Conservation (phyloP, 164 flowering plant genomes). For the Vitis vinifera region ASM3070453v1 NC_081810.1:9380001-9380500, state of each 20-base stretch:
- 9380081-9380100: slow-evolving; percentile 12
- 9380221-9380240: not conserved
- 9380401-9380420: no score
- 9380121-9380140: slow-evolving; percentile 33
- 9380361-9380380: slow-evolving; percentile 31
- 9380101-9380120: slow-evolving; percentile 28
- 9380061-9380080: slow-evolving; percentile 34
- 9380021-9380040: slow-evolving; percentile 8
- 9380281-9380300: slow-evolving; percentile 34
- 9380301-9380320: slow-evolving; percentile 33
- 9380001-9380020: not conserved
- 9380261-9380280: slow-evolving; percentile 45
- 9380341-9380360: slow-evolving; percentile 43
- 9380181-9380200: no score
- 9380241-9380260: slow-evolving; percentile 45
- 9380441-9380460: no score
- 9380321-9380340: slow-evolving; percentile 54
- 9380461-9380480: no score
- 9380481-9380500: no score
- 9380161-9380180: slow-evolving; percentile 34
- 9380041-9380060: slow-evolving; percentile 7
- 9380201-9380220: no score
- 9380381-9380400: slow-evolving; percentile 16
- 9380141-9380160: slow-evolving; percentile 34
- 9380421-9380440: no score